These are phyloP conservation scores for Ceratonia siliqua DNA, from an alignment of 306 rosid species.

Conservation along the genomic window DNA sequence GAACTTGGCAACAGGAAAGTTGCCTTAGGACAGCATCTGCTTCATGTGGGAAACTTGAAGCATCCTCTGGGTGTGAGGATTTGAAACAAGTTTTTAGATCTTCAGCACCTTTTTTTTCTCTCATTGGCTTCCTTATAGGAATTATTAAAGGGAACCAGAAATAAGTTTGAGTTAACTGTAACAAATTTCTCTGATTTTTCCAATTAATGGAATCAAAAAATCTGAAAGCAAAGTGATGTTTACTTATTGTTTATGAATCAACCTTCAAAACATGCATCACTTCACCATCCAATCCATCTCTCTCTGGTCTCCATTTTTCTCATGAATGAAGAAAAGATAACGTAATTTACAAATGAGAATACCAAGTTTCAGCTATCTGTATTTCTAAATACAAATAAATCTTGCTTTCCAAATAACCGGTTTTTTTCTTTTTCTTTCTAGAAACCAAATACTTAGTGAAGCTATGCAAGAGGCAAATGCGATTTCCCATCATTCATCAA, in stretches of 20 bases:
- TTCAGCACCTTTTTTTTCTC: conserved; percentile 20
- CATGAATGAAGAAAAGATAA: neutral
- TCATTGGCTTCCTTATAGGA: conserved; percentile 33
- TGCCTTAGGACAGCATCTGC: conserved; percentile 72
- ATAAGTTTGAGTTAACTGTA: conserved; percentile 41
- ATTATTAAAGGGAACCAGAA: conserved; percentile 32
- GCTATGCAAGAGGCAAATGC: no score
- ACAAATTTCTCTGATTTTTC: conserved; percentile 36
- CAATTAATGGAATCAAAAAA: conserved; percentile 34
- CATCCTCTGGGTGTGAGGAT: conserved; percentile 66
- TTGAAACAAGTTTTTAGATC: conserved; percentile 57
- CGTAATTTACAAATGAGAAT: neutral
- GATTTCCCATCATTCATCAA: no score
- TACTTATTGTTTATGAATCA: neutral
- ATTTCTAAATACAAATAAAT: neutral
- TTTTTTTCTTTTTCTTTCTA: no score
- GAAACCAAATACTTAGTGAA: no score
- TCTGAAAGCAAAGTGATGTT: conserved; percentile 8
- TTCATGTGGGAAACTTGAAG: conserved; percentile 87
- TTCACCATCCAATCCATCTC: neutral
- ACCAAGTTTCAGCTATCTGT: neutral
- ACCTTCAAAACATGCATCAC: neutral
- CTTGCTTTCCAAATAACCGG: neutral
- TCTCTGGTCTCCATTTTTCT: neutral
- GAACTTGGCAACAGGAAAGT: conserved; percentile 78